These are phyloP conservation scores for Choanephora cucurbitarum DNA, from an alignment of 371 early-diverging fungal species.

Conservation along the genomic window DNA sequence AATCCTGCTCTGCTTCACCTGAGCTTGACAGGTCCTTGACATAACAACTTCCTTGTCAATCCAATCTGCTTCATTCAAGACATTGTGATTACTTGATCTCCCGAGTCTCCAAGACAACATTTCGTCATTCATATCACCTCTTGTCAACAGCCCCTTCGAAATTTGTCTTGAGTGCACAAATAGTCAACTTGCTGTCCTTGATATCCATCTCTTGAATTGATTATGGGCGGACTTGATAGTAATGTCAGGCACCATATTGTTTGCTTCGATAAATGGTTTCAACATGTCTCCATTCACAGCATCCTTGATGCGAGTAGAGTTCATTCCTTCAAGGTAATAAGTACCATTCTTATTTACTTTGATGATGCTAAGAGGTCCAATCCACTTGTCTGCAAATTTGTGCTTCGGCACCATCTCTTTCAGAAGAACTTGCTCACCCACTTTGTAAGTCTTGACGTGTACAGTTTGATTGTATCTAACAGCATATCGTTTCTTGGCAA, in stretches of 20 bases:
- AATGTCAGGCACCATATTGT: conserved; percentile 10
- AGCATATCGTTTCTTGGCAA: not conserved
- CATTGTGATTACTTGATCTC: too few relatives aligned
- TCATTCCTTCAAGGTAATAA: conserved; percentile 6
- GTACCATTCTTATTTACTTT: conserved; percentile 7
- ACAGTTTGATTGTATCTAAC: conserved; percentile 7
- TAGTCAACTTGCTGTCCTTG: not conserved
- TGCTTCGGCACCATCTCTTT: conserved; percentile 5
- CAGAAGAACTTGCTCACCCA: conserved; percentile 21
- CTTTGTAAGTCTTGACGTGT: not conserved
- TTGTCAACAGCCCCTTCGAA: not conserved
- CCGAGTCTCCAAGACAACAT: too few relatives aligned
- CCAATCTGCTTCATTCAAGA: too few relatives aligned
- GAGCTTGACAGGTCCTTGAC: too few relatives aligned
- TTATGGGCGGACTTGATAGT: not conserved
- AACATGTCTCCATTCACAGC: conserved; percentile 13
- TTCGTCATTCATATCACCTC: too few relatives aligned
- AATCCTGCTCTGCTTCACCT: too few relatives aligned
- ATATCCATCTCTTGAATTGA: conserved; percentile 1
- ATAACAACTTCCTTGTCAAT: too few relatives aligned
- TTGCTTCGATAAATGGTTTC: conserved; percentile 3
- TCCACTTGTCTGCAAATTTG: conserved; percentile 21
- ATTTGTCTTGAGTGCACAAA: too few relatives aligned
- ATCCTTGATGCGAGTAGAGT: not conserved
- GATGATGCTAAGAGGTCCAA: conserved; percentile 21